A percentile compares a stretch with the other conserved stretches of the same genome.
Conservation (phyloP, 352 stramenopile species). For the Globisporangium parvum region DNA sequence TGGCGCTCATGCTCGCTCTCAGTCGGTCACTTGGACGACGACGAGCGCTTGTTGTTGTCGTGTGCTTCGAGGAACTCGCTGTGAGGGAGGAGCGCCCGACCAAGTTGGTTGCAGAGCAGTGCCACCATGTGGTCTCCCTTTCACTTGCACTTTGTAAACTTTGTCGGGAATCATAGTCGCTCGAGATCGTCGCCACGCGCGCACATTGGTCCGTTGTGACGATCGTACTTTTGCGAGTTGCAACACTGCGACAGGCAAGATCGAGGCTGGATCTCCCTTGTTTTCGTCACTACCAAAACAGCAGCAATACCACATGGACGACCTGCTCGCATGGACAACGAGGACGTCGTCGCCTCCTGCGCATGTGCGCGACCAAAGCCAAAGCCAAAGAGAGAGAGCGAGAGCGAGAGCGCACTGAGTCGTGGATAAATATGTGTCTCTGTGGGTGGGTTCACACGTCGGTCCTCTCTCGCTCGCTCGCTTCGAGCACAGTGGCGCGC, state of each 20-base stretch:
- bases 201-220: neutral
- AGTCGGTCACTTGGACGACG: neutral
- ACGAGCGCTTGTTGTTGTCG: neutral
- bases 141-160: neutral
- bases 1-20: slow-evolving; percentile 22
- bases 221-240: slow-evolving; percentile 1
- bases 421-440: too few relatives aligned
- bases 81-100: neutral
- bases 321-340: too few relatives aligned
- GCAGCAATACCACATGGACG: too few relatives aligned
- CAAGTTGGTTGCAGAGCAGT: slow-evolving; percentile 1
- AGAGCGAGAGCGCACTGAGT: too few relatives aligned
- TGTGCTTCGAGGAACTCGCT: neutral
- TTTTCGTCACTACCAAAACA: too few relatives aligned
- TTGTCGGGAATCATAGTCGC: neutral
- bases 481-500: too few relatives aligned
- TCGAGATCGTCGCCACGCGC: slow-evolving; percentile 10
- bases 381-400: too few relatives aligned
- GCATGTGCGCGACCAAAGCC: too few relatives aligned
- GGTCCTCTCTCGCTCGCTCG: too few relatives aligned
- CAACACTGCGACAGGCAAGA: slow-evolving; percentile 4
- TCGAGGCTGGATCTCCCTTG: neutral
- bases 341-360: too few relatives aligned
- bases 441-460: too few relatives aligned
- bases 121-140: neutral